Percentiles rank a stretch among this genome's conserved stretches.
Conservation (phyloP, 768 basidiomycete species). For the Holtermannia corniformis region DNA sequence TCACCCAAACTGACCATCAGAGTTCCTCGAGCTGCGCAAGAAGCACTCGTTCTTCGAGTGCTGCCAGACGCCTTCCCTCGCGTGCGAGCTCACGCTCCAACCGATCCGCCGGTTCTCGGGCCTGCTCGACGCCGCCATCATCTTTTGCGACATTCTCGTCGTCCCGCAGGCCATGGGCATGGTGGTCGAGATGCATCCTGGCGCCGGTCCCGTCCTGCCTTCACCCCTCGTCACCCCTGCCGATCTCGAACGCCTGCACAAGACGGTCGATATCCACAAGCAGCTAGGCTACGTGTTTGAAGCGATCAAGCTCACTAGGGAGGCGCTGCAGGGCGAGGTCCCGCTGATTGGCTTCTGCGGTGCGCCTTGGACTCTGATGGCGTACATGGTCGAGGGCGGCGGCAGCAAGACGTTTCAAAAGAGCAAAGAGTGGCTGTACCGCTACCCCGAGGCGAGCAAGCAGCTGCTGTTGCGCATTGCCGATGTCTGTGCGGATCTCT, state of each 20-base stretch:
- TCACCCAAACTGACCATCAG: slow-evolving; percentile 44
- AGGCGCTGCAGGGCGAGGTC: slow-evolving; percentile 71
- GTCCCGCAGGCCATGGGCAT: slow-evolving; percentile 97
- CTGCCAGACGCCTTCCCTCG: slow-evolving; percentile 82
- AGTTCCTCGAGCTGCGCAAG: slow-evolving; percentile 79
- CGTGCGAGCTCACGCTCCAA: slow-evolving; percentile 81
- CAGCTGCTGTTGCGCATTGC: slow-evolving; percentile 68
- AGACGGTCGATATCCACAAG: slow-evolving; percentile 61
- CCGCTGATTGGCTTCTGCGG: slow-evolving; percentile 96
- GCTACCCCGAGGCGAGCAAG: slow-evolving; percentile 73
- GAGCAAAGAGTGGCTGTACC: slow-evolving; percentile 89
- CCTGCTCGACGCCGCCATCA: slow-evolving; percentile 88
- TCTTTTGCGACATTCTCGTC: slow-evolving; percentile 97
- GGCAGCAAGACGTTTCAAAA: slow-evolving; percentile 83
- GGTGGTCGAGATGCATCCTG: slow-evolving; percentile 74
- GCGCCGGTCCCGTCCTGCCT: slow-evolving; percentile 66
- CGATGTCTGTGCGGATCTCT: slow-evolving; percentile 76
- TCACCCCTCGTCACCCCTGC: slow-evolving; percentile 68
- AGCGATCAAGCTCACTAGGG: slow-evolving; percentile 77
- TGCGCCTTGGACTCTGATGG: slow-evolving; percentile 95
- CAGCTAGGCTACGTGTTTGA: slow-evolving; percentile 86
- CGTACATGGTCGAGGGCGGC: slow-evolving; percentile 97
- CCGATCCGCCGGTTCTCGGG: slow-evolving; percentile 81
- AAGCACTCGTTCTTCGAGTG: slow-evolving; percentile 89
- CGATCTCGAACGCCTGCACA: slow-evolving; percentile 56